Conservation (phyloP, 495 filamentous ascomycete genomes). For the Choiromyces venosus region DNA sequence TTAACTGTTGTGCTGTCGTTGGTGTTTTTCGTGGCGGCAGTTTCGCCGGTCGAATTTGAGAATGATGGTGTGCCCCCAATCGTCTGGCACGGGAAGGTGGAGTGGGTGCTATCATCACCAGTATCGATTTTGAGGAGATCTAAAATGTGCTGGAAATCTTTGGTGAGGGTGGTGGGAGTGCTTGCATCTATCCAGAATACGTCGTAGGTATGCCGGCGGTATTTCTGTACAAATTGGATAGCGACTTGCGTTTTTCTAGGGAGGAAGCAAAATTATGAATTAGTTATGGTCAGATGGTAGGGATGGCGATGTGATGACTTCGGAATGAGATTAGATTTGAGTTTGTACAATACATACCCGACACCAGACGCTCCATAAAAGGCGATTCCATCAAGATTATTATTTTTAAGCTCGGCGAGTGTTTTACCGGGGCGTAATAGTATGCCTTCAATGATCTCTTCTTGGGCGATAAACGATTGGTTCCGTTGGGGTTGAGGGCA, state of each 20-base stretch:
- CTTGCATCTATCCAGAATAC: neutral
- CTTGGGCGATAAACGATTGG: neutral
- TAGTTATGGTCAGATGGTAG: neutral
- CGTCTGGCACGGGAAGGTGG: neutral
- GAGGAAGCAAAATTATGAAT: neutral
- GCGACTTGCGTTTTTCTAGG: neutral
- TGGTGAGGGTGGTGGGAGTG: neutral
- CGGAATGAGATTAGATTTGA: neutral
- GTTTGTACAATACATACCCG: neutral
- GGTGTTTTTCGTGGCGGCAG: neutral
- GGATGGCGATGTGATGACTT: neutral
- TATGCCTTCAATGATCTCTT: neutral
- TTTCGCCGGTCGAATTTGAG: neutral
- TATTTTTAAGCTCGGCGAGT: neutral
- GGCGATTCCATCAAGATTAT: neutral
- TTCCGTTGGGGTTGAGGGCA: neutral
- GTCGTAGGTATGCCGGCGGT: neutral
- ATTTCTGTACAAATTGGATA: neutral
- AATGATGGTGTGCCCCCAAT: rapidly evolving
- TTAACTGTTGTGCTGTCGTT: neutral
- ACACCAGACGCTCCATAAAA: neutral
- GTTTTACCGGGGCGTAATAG: neutral
- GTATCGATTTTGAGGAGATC: neutral
- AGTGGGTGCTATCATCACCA: neutral
- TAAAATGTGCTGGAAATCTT: neutral